phyloP scores from a whole-genome alignment of 1,284 basidiomycete species.

The Ceratobasidium papillatum region DNA sequence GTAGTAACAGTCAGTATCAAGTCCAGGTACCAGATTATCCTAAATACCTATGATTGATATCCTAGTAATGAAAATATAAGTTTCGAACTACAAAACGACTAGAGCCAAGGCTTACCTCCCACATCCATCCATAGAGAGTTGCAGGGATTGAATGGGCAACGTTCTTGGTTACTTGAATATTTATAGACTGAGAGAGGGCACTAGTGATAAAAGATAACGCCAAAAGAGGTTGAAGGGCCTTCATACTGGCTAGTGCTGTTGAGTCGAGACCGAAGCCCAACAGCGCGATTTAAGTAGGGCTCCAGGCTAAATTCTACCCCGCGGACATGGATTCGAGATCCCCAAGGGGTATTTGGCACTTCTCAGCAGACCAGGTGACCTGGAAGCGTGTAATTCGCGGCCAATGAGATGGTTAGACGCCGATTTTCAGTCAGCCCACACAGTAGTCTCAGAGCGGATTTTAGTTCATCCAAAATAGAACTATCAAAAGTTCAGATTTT shows the following conservation, averaged over 20 bases:
- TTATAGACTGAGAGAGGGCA: constrained; percentile 19
- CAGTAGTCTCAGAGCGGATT: not conserved
- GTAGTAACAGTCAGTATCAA: not conserved
- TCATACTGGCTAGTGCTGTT: not conserved
- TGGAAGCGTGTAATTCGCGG: not conserved
- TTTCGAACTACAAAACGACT: not conserved
- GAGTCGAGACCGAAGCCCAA: not conserved
- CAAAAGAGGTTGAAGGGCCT: not conserved
- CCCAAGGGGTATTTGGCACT: not conserved
- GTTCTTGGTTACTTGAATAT: constrained; percentile 38
- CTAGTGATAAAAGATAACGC: not conserved
- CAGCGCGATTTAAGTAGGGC: not conserved
- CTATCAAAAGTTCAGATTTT: not conserved
- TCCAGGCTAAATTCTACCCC: not conserved
- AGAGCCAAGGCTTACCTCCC: constrained; percentile 12
- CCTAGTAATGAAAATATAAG: not conserved
- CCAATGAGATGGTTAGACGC: not conserved
- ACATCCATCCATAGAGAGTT: constrained; percentile 44
- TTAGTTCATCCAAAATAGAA: not conserved
- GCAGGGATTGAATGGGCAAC: constrained; percentile 38
- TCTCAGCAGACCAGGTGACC: not conserved
- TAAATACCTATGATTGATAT: constrained; percentile 42
- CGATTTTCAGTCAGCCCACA: not conserved
- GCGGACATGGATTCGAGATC: not conserved
- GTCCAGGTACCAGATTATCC: too few species aligned